These are phyloP conservation scores for Suhomyces sp. DNA, from an alignment of 805 yeast genomes.

Conservation along the genomic window DNA sequence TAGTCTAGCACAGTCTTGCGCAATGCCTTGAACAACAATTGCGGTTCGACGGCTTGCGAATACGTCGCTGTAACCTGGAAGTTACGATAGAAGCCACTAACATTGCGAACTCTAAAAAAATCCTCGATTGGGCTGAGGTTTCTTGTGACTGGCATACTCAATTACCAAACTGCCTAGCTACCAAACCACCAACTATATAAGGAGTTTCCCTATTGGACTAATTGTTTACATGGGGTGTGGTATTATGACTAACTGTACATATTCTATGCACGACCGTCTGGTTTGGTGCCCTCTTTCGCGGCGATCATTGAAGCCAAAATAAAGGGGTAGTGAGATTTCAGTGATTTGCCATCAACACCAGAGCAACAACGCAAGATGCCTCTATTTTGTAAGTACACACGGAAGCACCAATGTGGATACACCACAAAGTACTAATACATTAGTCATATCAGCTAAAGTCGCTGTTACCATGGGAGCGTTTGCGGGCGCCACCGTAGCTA, in stretches of 20 bases:
- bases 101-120: constrained; percentile 33
- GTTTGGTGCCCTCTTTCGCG: background rate
- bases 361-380: background rate
- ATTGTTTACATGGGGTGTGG: too few relatives aligned
- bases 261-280: background rate
- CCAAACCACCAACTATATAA: background rate
- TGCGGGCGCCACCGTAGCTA: constrained; percentile 33
- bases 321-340: background rate
- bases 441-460: constrained; percentile 22
- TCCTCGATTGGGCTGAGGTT: constrained; percentile 32
- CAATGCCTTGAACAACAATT: constrained; percentile 23
- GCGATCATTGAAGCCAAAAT: background rate
- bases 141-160: constrained; percentile 13
- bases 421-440: background rate
- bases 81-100: constrained; percentile 26
- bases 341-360: background rate
- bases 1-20: constrained; percentile 33
- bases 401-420: too few relatives aligned
- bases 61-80: constrained; percentile 35
- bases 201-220: too few relatives aligned
- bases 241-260: background rate
- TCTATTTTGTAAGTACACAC: background rate
- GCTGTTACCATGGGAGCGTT: constrained; percentile 34
- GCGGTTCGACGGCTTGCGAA: constrained; percentile 17
- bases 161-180: background rate